Conservation (phyloP, 148 eudicot species). For the Camellia sinensis region DNA sequence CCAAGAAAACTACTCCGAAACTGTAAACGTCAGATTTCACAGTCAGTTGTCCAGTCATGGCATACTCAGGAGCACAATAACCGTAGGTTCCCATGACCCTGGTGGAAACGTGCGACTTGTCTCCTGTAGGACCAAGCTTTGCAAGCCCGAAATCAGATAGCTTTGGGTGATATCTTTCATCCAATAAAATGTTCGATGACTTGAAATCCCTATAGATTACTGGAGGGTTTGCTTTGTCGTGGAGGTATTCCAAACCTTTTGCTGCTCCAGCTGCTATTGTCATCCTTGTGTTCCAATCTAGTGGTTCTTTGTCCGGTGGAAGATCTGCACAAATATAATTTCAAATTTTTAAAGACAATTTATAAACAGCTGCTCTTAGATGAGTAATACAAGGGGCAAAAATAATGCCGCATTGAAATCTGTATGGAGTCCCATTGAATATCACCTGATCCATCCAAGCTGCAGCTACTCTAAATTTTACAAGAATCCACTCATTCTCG, state of each 20-base stretch:
- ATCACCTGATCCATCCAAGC: neutral
- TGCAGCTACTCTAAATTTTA: neutral
- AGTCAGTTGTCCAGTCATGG: slow-evolving; percentile 92
- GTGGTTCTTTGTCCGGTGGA: slow-evolving; percentile 69
- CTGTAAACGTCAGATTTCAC: slow-evolving; percentile 90
- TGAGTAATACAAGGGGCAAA: neutral
- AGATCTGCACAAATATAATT: slow-evolving; percentile 47
- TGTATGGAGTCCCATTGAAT: neutral
- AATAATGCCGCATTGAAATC: neutral
- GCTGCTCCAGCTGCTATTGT: slow-evolving; percentile 92
- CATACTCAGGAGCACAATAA: slow-evolving; percentile 91
- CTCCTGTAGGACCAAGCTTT: slow-evolving; percentile 89
- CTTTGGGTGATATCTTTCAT: slow-evolving; percentile 69
- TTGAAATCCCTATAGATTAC: slow-evolving; percentile 88
- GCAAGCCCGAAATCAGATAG: slow-evolving; percentile 91
- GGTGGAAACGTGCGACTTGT: slow-evolving; percentile 88
- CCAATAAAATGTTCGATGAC: slow-evolving; percentile 79
- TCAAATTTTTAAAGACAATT: no score
- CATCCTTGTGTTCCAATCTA: slow-evolving; percentile 91
- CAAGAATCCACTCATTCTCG: neutral
- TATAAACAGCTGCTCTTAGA: no score
- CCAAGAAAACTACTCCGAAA: slow-evolving; percentile 86
- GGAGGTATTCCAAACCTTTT: slow-evolving; percentile 79
- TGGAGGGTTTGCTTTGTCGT: slow-evolving; percentile 88
- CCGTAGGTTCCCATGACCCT: slow-evolving; percentile 95